phyloP scores from a whole-genome alignment of 805 yeast genomes.

The Starmera amethionina region DNA sequence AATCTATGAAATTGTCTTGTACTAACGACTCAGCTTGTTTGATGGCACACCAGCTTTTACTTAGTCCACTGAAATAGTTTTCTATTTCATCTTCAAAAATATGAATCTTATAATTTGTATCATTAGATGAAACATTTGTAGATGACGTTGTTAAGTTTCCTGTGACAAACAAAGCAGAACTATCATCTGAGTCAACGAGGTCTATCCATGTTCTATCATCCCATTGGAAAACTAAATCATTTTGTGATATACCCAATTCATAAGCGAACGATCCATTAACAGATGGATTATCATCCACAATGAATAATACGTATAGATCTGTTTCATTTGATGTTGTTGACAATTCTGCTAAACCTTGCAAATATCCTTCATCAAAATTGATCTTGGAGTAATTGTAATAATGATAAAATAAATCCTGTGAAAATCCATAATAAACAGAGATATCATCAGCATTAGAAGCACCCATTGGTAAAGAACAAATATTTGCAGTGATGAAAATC shows the following conservation, averaged over 20 bases:
- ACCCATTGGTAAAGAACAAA: background rate
- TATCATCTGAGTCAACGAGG: slow-evolving; percentile 62
- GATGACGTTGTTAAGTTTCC: slow-evolving; percentile 31
- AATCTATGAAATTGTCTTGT: slow-evolving; percentile 7
- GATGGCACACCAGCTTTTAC: slow-evolving; percentile 66
- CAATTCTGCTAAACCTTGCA: background rate
- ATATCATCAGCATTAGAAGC: background rate
- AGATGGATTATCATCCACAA: background rate
- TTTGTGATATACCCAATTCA: slow-evolving; percentile 53
- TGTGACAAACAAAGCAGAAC: slow-evolving; percentile 56
- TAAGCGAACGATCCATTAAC: background rate
- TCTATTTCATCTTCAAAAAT: slow-evolving; percentile 34
- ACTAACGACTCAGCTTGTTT: slow-evolving; percentile 30
- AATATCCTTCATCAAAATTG: background rate
- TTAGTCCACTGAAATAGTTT: slow-evolving; percentile 28
- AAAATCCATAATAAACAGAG: background rate
- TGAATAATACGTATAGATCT: background rate
- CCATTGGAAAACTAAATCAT: slow-evolving; percentile 60
- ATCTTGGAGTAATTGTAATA: background rate
- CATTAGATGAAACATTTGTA: slow-evolving; percentile 2
- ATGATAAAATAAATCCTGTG: background rate
- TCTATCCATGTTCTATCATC: slow-evolving; percentile 45
- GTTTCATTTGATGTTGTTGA: background rate
- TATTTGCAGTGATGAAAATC: background rate
- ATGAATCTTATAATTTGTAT: slow-evolving; percentile 28